Evolutionary conservation across 345 rosid species (phyloP).

Genomic region (Theobroma cacao): DNA sequence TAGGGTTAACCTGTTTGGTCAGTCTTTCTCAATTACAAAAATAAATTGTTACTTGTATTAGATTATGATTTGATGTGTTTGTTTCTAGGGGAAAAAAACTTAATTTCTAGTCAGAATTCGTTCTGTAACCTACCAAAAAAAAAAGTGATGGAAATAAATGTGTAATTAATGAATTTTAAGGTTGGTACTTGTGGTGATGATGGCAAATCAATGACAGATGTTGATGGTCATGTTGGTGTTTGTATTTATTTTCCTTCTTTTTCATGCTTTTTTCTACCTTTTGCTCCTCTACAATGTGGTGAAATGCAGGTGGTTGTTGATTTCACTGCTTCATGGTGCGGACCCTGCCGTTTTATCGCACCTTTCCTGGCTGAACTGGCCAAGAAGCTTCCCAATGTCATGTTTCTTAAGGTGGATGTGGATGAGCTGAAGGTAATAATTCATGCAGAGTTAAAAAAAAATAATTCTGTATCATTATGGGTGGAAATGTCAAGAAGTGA

Average conservation of each 20-base stretch:
- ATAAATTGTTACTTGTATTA: background rate
- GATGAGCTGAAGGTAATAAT: conserved; percentile 64
- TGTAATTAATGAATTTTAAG: background rate
- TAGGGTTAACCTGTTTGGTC: background rate
- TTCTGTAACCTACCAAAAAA: too few species aligned
- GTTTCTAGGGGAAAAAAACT: background rate
- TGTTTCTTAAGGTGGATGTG: conserved; percentile 71
- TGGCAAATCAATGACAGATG: background rate
- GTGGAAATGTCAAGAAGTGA: background rate
- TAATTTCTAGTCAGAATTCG: background rate
- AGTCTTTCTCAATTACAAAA: background rate
- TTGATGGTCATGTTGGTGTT: background rate
- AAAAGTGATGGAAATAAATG: background rate
- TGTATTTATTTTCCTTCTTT: background rate
- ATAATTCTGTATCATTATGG: background rate
- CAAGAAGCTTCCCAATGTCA: conserved; percentile 49
- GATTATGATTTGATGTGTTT: background rate
- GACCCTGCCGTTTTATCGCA: conserved; percentile 71
- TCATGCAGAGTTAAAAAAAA: background rate
- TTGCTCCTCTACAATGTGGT: background rate
- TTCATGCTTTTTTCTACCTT: background rate
- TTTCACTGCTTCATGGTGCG: conserved; percentile 87
- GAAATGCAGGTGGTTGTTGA: conserved; percentile 67
- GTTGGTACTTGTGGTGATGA: background rate
- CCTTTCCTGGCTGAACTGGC: conserved; percentile 74